phyloP scores from a whole-genome alignment of 192 early-diverging fungal genomes.

The Umbelopsis isabellina region DNA sequence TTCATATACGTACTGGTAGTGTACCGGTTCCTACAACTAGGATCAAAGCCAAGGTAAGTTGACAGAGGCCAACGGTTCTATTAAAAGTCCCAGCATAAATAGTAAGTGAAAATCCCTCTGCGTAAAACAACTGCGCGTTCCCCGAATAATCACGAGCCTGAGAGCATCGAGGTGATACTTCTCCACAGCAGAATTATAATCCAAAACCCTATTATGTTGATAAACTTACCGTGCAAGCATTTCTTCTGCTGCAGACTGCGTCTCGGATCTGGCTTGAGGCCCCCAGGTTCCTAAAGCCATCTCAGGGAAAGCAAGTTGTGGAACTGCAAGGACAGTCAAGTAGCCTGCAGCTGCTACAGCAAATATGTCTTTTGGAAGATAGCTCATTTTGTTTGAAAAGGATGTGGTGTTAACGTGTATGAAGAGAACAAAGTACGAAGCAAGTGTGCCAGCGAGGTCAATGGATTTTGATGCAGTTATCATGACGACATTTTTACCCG shows the following conservation, averaged over 20 bases:
- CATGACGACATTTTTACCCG: not conserved
- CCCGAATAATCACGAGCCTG: not conserved
- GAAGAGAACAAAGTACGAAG: not conserved
- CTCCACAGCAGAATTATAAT: no score
- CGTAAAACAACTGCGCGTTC: not conserved
- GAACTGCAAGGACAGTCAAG: conserved; percentile 17
- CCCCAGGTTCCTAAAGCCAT: conserved; percentile 23
- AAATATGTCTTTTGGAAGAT: conserved; percentile 27
- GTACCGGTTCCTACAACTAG: not conserved
- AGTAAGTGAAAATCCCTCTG: not conserved
- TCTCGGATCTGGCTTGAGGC: conserved; percentile 7
- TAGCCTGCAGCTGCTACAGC: conserved; percentile 23
- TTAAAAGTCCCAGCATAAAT: not conserved
- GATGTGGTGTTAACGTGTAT: not conserved
- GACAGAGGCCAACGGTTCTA: conserved; percentile 9
- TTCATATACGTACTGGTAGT: conserved; percentile 1
- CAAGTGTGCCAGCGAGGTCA: no score
- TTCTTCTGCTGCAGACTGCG: conserved; percentile 21
- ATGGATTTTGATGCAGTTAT: conserved; percentile 1
- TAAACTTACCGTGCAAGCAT: conserved; percentile 13
- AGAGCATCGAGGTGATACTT: no score
- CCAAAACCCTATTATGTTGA: no score
- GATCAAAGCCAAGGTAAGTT: conserved; percentile 8
- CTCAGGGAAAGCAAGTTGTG: conserved; percentile 21
- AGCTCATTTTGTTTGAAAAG: not conserved